Evolutionary conservation across 805 yeast genomes (phyloP).

Genomic region (Kodamaea restingae): DNA sequence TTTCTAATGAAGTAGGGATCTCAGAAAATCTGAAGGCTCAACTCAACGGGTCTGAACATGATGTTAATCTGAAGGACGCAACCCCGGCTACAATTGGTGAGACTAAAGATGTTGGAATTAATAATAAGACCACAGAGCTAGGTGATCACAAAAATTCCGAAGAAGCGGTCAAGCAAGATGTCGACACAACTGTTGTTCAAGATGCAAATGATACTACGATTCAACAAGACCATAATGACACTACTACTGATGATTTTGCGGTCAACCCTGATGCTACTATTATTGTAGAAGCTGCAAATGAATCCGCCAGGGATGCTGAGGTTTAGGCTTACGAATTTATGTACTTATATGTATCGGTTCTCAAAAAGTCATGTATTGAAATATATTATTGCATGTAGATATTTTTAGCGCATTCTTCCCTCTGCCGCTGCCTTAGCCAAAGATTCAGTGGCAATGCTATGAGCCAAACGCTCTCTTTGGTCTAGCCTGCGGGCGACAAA

Average conservation of each 20-base stretch:
- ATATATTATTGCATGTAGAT: background rate
- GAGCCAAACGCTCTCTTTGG: conserved; percentile 57
- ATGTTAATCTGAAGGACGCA: conserved; percentile 1
- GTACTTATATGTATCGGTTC: background rate
- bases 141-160: background rate
- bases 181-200: conserved; percentile 24
- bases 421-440: conserved; percentile 46
- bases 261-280: conserved; percentile 25
- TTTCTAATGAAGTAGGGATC: no score
- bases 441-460: conserved; percentile 51
- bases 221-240: conserved; percentile 47
- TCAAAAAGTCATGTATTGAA: background rate
- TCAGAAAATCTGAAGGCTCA: no score
- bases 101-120: background rate
- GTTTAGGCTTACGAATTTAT: background rate
- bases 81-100: no score
- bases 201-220: conserved; percentile 45
- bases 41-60: no score
- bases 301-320: conserved; percentile 7
- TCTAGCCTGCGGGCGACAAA: conserved; percentile 58
- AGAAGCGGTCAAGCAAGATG: conserved; percentile 2
- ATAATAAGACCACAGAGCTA: background rate
- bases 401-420: conserved; percentile 23
- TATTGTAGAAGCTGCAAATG: conserved; percentile 14
- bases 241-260: conserved; percentile 40